Evolutionary conservation across 257 asterid genomes (phyloP).

Genomic region (Primulina eburnea): DNA sequence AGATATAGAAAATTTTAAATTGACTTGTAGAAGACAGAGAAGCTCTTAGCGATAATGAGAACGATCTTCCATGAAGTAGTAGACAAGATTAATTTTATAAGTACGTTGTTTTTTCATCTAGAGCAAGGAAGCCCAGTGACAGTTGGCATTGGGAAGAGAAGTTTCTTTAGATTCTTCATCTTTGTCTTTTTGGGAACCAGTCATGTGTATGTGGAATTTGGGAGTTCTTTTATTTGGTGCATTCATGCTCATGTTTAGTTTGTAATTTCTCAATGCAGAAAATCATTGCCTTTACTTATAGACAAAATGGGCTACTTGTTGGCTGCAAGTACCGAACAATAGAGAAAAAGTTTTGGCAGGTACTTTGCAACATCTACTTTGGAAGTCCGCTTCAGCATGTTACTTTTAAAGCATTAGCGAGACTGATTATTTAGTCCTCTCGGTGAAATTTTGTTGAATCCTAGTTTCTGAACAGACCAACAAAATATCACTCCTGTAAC

Average conservation of each 20-base stretch:
- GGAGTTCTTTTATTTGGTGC: neutral
- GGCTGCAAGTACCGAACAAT: constrained; percentile 75
- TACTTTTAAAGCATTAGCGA: constrained; percentile 32
- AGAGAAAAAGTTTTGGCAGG: constrained; percentile 80
- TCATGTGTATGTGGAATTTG: neutral
- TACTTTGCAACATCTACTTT: constrained; percentile 17
- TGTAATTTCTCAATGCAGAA: constrained; percentile 46
- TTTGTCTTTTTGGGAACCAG: neutral
- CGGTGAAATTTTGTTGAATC: too few relatives aligned
- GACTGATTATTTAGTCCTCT: neutral
- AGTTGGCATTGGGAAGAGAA: neutral
- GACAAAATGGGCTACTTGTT: constrained; percentile 47
- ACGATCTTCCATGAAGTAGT: neutral
- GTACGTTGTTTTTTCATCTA: neutral
- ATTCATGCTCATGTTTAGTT: neutral
- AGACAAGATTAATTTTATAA: neutral
- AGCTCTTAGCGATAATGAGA: neutral
- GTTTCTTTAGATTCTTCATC: neutral
- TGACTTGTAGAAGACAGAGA: neutral
- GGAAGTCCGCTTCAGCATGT: neutral
- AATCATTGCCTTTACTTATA: constrained; percentile 69
- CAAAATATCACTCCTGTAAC: too few relatives aligned
- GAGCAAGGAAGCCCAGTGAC: neutral
- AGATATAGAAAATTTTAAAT: neutral
- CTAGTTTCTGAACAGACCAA: constrained; percentile 1